phyloP scores from a whole-genome alignment of 352 stramenopile species.

The Discostella stelligera region DNA sequence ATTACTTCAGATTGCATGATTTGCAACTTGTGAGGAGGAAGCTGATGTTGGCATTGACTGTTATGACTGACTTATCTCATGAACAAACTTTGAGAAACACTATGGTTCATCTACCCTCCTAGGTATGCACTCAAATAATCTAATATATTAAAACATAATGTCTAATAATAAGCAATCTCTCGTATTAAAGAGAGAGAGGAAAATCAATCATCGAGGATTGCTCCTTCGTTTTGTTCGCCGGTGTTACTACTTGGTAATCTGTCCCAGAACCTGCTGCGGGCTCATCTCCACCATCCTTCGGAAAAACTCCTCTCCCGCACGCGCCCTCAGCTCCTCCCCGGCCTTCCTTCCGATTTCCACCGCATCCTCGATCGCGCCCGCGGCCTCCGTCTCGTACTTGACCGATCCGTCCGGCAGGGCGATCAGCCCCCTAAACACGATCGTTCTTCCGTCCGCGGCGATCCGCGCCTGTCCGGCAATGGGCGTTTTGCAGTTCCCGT shows the following conservation, averaged over 20 bases:
- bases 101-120: neutral
- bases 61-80: neutral
- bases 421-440: conserved; percentile 87
- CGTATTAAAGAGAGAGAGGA: neutral
- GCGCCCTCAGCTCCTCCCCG: conserved; percentile 85
- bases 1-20: no score
- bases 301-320: conserved; percentile 86
- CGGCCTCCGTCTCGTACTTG: conserved; percentile 81
- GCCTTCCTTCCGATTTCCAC: conserved; percentile 84
- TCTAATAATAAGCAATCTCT: neutral
- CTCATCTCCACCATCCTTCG: conserved; percentile 86
- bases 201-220: neutral
- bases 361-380: conserved; percentile 84
- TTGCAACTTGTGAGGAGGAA: no score
- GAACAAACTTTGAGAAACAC: neutral
- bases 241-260: conserved; percentile 80
- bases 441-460: conserved; percentile 83
- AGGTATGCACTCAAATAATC: neutral
- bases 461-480: conserved; percentile 88
- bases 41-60: no score
- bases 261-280: conserved; percentile 82
- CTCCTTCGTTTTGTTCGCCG: neutral
- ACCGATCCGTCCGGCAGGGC: conserved; percentile 87
- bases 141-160: neutral
- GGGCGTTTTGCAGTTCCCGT: conserved; percentile 90